Conservation (phyloP, 176 grass and related monocot genomes). For the Thinopyrum elongatum region DNA sequence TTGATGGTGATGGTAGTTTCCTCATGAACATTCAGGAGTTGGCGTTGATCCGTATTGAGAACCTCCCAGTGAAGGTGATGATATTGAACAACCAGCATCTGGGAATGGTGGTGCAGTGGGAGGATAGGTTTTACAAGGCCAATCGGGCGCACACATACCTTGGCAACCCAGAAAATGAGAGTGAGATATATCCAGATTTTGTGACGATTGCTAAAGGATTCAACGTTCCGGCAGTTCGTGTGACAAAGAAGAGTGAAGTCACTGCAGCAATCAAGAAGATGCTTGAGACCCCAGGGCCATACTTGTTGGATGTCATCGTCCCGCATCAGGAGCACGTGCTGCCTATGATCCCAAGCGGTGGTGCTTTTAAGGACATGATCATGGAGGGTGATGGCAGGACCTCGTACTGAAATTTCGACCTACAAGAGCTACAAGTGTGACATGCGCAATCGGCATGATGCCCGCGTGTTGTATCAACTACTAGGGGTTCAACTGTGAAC, state of each 20-base stretch:
- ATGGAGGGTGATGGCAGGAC: slow-evolving; percentile 93
- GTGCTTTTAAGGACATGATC: slow-evolving; percentile 94
- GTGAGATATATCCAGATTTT: slow-evolving; percentile 88
- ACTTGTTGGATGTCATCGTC: slow-evolving; percentile 82
- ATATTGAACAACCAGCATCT: slow-evolving; percentile 94
- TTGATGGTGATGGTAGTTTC: slow-evolving; percentile 92
- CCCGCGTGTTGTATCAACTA: slow-evolving; percentile 10
- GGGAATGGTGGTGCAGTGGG: slow-evolving; percentile 94
- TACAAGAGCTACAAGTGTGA: slow-evolving; percentile 18
- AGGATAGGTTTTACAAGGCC: slow-evolving; percentile 91
- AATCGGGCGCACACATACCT: slow-evolving; percentile 89
- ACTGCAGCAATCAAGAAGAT: slow-evolving; percentile 73
- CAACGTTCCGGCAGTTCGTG: slow-evolving; percentile 76
- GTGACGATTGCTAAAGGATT: slow-evolving; percentile 80
- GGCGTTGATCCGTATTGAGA: slow-evolving; percentile 81
- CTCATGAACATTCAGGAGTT: slow-evolving; percentile 96
- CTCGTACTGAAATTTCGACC: slow-evolving; percentile 37
- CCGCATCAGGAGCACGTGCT: slow-evolving; percentile 95
- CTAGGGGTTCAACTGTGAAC: not conserved
- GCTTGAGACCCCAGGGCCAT: slow-evolving; percentile 86
- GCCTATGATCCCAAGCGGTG: slow-evolving; percentile 96
- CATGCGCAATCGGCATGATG: not conserved
- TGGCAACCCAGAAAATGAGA: slow-evolving; percentile 74
- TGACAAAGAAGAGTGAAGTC: slow-evolving; percentile 73
- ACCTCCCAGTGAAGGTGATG: slow-evolving; percentile 75